These are phyloP conservation scores for Trichoderma sp. DNA, from an alignment of 2,329 filamentous ascomycete genomes.

Conservation along the genomic window DNA sequence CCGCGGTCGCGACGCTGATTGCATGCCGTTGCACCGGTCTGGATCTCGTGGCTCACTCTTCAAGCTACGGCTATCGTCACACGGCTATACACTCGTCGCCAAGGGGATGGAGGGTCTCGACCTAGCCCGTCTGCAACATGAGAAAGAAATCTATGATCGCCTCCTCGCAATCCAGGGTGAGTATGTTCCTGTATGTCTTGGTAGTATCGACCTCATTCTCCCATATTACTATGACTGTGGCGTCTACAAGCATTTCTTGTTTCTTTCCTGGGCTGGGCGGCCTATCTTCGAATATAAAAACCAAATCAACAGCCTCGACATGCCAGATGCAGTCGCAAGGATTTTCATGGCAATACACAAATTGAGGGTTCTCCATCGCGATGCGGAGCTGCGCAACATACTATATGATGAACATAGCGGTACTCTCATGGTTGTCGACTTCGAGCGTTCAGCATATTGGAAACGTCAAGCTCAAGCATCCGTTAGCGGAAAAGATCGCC, in stretches of 20 bases:
- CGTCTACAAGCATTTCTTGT: conserved; percentile 32
- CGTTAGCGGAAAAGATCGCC: background rate
- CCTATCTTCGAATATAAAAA: background rate
- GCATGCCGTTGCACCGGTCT: conserved; percentile 29
- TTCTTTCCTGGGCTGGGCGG: conserved; percentile 31
- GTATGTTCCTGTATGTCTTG: conserved; percentile 36
- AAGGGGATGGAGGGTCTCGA: conserved; percentile 36
- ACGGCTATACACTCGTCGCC: conserved; percentile 30
- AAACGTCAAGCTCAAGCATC: background rate
- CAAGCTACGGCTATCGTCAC: conserved; percentile 35
- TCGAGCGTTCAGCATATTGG: conserved; percentile 18
- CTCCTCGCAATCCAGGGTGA: conserved; percentile 32
- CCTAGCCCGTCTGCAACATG: conserved; percentile 25
- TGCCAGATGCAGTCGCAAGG: background rate
- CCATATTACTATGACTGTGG: conserved; percentile 34
- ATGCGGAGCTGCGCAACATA: conserved; percentile 34
- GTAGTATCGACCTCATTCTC: conserved; percentile 28
- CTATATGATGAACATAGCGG: conserved; percentile 27
- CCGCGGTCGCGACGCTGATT: background rate
- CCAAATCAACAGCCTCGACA: background rate
- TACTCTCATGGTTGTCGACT: conserved; percentile 33
- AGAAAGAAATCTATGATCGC: conserved; percentile 33
- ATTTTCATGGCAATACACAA: conserved; percentile 18
- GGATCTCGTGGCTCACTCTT: conserved; percentile 35
- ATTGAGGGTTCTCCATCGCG: conserved; percentile 27